These are phyloP conservation scores for Microdochium paspali DNA, from an alignment of 2,329 filamentous ascomycete genomes.

Conservation along the genomic window DNA sequence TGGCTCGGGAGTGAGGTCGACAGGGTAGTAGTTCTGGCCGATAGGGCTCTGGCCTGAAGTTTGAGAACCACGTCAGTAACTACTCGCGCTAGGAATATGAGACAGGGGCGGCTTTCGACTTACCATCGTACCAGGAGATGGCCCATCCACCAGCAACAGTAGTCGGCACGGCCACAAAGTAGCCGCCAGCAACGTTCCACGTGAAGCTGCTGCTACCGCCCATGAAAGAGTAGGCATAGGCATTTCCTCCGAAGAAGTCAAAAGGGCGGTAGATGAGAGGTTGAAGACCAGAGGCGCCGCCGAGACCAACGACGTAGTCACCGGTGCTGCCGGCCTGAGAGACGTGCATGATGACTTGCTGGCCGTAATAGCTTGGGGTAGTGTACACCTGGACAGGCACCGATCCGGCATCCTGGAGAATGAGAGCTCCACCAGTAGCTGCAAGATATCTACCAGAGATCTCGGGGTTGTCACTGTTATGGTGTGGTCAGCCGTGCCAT, in stretches of 20 bases:
- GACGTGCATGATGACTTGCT: not conserved
- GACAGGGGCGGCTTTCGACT: not conserved
- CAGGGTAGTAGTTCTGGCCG: not conserved
- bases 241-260: not conserved
- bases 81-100: not conserved
- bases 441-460: not conserved
- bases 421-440: not conserved
- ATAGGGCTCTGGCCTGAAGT: not conserved
- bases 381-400: not conserved
- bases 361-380: not conserved
- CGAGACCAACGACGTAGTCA: not conserved
- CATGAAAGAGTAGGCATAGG: not conserved
- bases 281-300: not conserved
- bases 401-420: not conserved
- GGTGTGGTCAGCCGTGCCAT: not conserved
- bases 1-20: not conserved
- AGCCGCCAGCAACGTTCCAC: not conserved
- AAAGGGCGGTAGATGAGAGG: not conserved
- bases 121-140: not conserved
- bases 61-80: no score
- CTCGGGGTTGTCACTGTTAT: not conserved
- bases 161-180: not conserved
- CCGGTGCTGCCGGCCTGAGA: not conserved
- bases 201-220: not conserved
- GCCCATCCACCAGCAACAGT: not conserved